Evolutionary conservation across 768 basidiomycete species (phyloP), one percentile per base, ranked within the genome.

Genomic region (Xanthoconium purpureum): DNA sequence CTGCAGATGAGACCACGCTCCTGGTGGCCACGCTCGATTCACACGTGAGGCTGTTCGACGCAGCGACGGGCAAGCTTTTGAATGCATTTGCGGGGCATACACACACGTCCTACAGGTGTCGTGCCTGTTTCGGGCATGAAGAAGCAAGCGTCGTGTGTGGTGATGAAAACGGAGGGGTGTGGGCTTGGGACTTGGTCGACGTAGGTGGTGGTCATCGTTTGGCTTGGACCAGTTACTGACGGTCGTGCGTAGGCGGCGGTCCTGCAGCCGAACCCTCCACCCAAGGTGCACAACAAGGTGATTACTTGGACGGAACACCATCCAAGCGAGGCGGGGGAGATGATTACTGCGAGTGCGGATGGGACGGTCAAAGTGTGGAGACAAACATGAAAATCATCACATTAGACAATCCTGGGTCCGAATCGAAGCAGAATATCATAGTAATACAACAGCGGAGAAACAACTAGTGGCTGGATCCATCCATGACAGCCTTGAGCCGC

Each of bases 301-400:
- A 85, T 97, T 48, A 91, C 91, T 12, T 97, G 94, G 92, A 85
- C 91, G 3, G 93, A 95, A 73, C 84, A 93, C 63, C 91, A 95
- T 72, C 94, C 92, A 9, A 80, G 77, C 20, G 88, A 93, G 53
- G 78, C 83, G 7, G 84, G 84, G 17, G 93, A 97, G 70, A 82
- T 97, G 81, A 73, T 94, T 43, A 95, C 94, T 4, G 86, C 93
- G 1, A 91, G 93, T 64, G 88, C 90, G 18, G 95, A 98, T 69
- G 94, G 95, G 17, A 88, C 87, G 9, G 88, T 89, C 54, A 96
- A 94, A 71, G 84, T 98, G 15, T 98, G 95, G 95, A 77, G 80
- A 62, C 74, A 82, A 59, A 74, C 80, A 38, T 68, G 32, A 66
- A 29, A 32, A 33, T 24, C 45, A 51, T 29, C 14, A 20, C 2